Evolutionary conservation across 208 protist species (phyloP).

Genomic region (Histomonas meleagridis): DNA sequence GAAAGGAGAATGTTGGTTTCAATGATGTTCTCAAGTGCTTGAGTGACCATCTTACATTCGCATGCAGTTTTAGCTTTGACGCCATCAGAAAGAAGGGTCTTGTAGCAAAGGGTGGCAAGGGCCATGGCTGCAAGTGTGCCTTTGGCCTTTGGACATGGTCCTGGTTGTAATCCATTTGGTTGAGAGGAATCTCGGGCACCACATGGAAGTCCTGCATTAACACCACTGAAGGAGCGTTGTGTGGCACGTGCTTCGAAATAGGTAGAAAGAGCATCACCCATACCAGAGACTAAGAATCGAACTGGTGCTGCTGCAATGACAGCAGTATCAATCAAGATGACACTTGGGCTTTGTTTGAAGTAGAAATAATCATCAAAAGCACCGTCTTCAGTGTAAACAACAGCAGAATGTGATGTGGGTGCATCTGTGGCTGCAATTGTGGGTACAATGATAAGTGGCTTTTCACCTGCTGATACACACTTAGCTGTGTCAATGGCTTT

Average conservation of each 20-base stretch:
- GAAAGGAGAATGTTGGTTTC: conserved; percentile 50
- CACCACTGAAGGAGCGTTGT: conserved; percentile 32
- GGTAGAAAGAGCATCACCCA: conserved; percentile 49
- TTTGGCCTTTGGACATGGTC: no score
- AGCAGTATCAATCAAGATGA: conserved; percentile 46
- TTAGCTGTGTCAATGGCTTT: neutral
- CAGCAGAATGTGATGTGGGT: conserved; percentile 44
- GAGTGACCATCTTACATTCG: neutral
- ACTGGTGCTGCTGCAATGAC: conserved; percentile 43
- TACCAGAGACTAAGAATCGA: conserved; percentile 43
- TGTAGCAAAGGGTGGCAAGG: conserved; percentile 41
- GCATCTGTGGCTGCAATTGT: conserved; percentile 45
- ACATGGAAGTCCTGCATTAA: neutral
- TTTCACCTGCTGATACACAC: neutral
- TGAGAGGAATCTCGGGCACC: conserved; percentile 1
- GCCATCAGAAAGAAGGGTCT: conserved; percentile 43
- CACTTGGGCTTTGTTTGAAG: conserved; percentile 37
- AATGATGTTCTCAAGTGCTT: conserved; percentile 43
- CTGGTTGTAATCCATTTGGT: no score
- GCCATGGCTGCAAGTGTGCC: conserved; percentile 37
- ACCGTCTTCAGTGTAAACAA: conserved; percentile 46
- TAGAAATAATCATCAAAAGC: conserved; percentile 39
- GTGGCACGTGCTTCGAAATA: conserved; percentile 41
- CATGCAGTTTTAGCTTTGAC: conserved; percentile 34
- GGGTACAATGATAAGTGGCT: conserved; percentile 35